Evolutionary conservation across 2,329 filamentous ascomycete genomes (phyloP), one percentile per base, ranked within the genome.

Genomic region (Colletotrichum ledebouriae): DNA sequence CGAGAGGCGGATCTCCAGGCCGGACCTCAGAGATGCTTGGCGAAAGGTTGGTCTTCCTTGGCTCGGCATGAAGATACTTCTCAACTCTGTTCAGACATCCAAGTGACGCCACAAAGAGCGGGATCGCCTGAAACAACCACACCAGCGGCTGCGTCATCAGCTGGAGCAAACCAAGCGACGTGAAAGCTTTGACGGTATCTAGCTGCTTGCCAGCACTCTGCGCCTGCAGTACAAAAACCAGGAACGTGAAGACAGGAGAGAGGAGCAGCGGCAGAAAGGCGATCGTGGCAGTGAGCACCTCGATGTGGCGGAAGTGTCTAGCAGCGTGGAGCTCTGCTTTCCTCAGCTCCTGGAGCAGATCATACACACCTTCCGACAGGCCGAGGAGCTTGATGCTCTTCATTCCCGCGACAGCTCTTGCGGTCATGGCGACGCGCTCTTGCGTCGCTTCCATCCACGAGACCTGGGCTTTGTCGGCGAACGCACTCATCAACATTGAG

Each of bases 311-410:
- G 64, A 77, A 80, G 70, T 3, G 72, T 63, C 70, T 71, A 11
- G 50, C 76, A 5, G 72, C 63, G 1, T 25, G 57, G 0, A 82
- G 70, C 69, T 82, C 80, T 4, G 75, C 71, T 1, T 76, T 58
- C 6, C 80, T 76, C 37, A 80, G 64, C 2, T 70, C 68, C 63
- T 81, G 78, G 3, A 82, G 71, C 4, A 76, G 3, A 81, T 67
- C 4, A 74, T 63, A 22, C 55, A 70, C 6, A 20, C 50, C 13
- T 20, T 15, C 13, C 4, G 76, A 61, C 2, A 83, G 72, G 1
- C 80, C 80, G 1, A 76, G 75, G 49, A 82, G 78, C 58, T 78
- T 80, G 22, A 82, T 69, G 39, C 73, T 71, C 67, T 81, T 82
- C 75, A 82, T 81, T 50, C 75, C 74, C 6, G 73, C 70, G 15